phyloP scores from a whole-genome alignment of 768 basidiomycete species.

The Phylloporus scabripes region DNA sequence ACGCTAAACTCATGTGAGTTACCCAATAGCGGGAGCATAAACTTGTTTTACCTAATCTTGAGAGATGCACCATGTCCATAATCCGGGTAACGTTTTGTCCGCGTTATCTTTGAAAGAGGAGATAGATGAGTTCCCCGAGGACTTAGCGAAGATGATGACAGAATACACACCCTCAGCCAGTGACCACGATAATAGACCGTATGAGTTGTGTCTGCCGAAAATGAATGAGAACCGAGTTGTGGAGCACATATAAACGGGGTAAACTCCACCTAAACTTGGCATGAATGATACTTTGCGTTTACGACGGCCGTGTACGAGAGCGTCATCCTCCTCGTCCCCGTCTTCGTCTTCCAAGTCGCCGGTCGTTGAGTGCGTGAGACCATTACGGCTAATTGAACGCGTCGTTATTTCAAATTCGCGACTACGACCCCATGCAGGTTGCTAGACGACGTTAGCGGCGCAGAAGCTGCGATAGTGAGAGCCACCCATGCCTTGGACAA shows the following conservation, averaged over 20 bases:
- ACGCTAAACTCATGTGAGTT: slow-evolving; percentile 44
- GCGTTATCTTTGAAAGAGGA: slow-evolving; percentile 54
- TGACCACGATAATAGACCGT: slow-evolving; percentile 88
- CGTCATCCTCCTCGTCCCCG: slow-evolving; percentile 52
- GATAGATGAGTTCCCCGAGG: slow-evolving; percentile 20
- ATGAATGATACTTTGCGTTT: slow-evolving; percentile 81
- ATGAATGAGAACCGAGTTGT: slow-evolving; percentile 12
- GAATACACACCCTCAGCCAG: slow-evolving; percentile 65
- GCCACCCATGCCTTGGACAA: slow-evolving; percentile 57
- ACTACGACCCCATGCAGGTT: slow-evolving; percentile 87
- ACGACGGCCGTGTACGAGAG: slow-evolving; percentile 59
- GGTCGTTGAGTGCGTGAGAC: slow-evolving; percentile 59
- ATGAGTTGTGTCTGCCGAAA: slow-evolving; percentile 66
- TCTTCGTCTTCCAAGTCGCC: slow-evolving; percentile 82
- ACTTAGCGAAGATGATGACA: slow-evolving; percentile 7
- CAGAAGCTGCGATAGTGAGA: slow-evolving; percentile 2
- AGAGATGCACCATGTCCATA: slow-evolving; percentile 69
- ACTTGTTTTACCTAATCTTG: slow-evolving; percentile 62
- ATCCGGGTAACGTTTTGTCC: slow-evolving; percentile 71
- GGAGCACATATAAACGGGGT: slow-evolving; percentile 10
- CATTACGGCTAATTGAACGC: slow-evolving; percentile 59
- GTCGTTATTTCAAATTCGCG: slow-evolving; percentile 89
- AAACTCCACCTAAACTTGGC: slow-evolving; percentile 67
- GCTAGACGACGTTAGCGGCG: slow-evolving; percentile 41
- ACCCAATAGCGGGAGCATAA: slow-evolving; percentile 13